These are phyloP conservation scores for Citrullus mucosospermus DNA, from an alignment of 306 rosid species.

Conservation along the genomic window DNA sequence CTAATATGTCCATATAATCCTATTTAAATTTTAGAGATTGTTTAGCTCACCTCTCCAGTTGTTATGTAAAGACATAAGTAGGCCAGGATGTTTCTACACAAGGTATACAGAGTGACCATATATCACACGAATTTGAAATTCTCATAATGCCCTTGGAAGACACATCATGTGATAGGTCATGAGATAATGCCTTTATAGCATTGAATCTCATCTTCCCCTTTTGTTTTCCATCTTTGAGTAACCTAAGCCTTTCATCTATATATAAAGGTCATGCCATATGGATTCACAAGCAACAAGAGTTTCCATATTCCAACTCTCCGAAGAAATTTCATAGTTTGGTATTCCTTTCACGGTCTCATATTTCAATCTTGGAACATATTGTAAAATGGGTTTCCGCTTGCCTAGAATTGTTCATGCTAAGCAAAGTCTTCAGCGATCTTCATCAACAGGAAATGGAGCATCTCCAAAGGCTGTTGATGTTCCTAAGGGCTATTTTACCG, in stretches of 20 bases:
- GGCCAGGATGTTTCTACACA: not conserved
- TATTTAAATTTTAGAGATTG: not conserved
- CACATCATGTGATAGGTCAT: slow-evolving; percentile 1
- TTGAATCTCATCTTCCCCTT: not conserved
- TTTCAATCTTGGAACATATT: not conserved
- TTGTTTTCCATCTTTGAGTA: not conserved
- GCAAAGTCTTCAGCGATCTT: not conserved
- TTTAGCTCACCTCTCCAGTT: not conserved
- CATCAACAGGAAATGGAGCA: not conserved
- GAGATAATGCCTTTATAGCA: not conserved
- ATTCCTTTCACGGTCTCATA: not conserved
- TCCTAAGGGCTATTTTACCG: slow-evolving; percentile 21
- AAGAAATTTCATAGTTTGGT: not conserved
- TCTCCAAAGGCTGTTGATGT: not conserved
- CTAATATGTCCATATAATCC: not conserved
- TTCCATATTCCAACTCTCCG: not conserved
- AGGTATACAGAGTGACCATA: not conserved
- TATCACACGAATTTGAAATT: not conserved
- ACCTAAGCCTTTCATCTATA: not conserved
- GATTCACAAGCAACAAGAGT: not conserved
- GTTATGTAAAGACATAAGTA: not conserved
- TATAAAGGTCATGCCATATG: not conserved
- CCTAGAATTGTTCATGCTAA: not conserved
- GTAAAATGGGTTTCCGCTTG: not conserved
- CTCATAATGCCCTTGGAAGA: not conserved